A percentile compares a stretch with the other conserved stretches of the same genome.
Evolutionary conservation across 192 early-diverging fungal species (phyloP).

Genomic region (Chytriomyces confervae): DNA sequence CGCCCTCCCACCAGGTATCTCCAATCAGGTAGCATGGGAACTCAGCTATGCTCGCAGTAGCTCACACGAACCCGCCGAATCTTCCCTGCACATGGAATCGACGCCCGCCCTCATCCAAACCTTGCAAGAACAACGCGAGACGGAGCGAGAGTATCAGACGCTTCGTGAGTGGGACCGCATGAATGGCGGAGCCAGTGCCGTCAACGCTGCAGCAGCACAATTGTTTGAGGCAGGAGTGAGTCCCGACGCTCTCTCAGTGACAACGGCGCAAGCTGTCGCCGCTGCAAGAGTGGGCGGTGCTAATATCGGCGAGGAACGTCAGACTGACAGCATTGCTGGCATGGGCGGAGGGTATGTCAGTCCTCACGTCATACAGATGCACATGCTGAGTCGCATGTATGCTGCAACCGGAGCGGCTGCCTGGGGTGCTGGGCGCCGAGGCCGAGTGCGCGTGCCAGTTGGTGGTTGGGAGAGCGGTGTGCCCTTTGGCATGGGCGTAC

Average conservation of each 20-base stretch:
- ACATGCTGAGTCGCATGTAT: slow-evolving; percentile 29
- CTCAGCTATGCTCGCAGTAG: slow-evolving; percentile 23
- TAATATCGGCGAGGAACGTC: background rate
- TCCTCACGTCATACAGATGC: slow-evolving; percentile 31
- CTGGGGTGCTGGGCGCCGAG: slow-evolving; percentile 21
- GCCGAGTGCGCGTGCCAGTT: slow-evolving; percentile 27
- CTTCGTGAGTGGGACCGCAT: slow-evolving; percentile 29
- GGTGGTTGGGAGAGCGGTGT: slow-evolving; percentile 32
- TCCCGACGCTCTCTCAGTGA: background rate
- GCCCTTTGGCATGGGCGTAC: slow-evolving; percentile 31
- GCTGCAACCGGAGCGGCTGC: slow-evolving; percentile 19
- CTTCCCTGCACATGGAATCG: background rate
- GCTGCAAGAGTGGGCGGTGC: background rate
- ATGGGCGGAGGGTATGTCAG: slow-evolving; percentile 26
- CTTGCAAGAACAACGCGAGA: background rate
- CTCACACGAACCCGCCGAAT: slow-evolving; percentile 1
- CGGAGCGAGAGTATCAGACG: slow-evolving; percentile 28
- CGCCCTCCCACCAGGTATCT: slow-evolving; percentile 33
- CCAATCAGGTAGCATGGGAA: slow-evolving; percentile 33
- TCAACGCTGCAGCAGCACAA: slow-evolving; percentile 17
- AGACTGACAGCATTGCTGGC: background rate
- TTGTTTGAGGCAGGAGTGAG: background rate
- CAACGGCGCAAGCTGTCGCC: background rate
- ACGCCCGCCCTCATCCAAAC: slow-evolving; percentile 1
- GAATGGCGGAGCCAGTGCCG: slow-evolving; percentile 18